Percentiles rank a stretch among this genome's conserved stretches.
Evolutionary conservation across 345 rosid species (phyloP).

Genomic region (Eucalyptus curtisii): DNA sequence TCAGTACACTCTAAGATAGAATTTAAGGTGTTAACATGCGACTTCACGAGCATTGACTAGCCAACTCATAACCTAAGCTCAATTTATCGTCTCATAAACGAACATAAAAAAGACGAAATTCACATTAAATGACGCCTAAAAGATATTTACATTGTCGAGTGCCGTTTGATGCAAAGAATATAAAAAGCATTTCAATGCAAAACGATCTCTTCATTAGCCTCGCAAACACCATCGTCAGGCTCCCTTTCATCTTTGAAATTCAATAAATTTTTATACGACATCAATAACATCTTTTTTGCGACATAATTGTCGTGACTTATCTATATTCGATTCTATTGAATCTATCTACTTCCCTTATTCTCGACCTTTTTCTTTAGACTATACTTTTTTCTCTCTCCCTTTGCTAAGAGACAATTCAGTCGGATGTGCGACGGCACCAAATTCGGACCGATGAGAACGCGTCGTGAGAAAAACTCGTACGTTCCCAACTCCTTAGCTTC

Average conservation of each 20-base stretch:
- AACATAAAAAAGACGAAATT: background rate
- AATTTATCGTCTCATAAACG: background rate
- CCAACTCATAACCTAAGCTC: background rate
- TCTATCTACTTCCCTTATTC: background rate
- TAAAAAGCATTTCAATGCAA: background rate
- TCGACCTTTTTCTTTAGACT: background rate
- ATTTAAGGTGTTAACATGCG: background rate
- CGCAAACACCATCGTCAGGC: accelerated
- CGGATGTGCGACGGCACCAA: background rate
- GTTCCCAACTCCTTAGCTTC: background rate
- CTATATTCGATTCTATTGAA: background rate
- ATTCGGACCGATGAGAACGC: background rate
- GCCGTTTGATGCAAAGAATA: background rate
- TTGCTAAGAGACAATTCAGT: background rate
- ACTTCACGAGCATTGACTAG: background rate
- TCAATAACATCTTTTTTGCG: background rate
- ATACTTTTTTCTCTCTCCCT: background rate
- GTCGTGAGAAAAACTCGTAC: background rate
- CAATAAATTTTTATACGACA: background rate
- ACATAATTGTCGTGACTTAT: background rate
- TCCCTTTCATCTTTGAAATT: background rate
- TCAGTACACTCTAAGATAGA: background rate
- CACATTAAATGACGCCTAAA: background rate
- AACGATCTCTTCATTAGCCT: background rate
- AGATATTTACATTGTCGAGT: background rate